Evolutionary conservation across 148 eudicot species (phyloP), one percentile per base, ranked within the genome.

Genomic region (Salicornia ramosissima): DNA sequence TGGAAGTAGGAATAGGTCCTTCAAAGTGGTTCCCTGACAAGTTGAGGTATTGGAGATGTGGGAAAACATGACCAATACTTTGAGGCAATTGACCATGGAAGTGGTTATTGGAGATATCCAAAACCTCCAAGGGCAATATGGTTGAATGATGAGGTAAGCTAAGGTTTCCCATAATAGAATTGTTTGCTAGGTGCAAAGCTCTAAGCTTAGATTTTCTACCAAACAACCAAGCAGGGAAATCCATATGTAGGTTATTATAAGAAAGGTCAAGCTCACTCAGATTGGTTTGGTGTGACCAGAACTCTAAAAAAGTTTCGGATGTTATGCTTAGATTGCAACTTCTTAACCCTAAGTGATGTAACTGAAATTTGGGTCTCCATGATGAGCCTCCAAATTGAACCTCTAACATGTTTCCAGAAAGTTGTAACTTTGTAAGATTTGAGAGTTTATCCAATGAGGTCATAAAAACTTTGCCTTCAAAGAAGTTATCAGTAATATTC

Each of bases 151-250:
- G 14, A 33, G 29, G 29, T 21, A 68, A 52, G 6, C 26, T 19
- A 2, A 65, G 54, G 11, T 26, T 16, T 22, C 69, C 56, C 24
- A 49, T 54, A 34, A 36, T 12, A 6, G 33, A 54, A 62, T 68
- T 68, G 49, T 66, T 65, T 46, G 31, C 33, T 12, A 66, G 25
- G 22, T 6, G 13, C 7, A 25, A 0, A 61, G 45, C 1, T n/a
- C 11, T 19, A 26, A 39, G 30, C 46, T 67, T 31, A 49, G 69
- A 36, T 34, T 1, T 67, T 10, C 15, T 26, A 1, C 22, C 10
- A 15, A 64, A 34, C 52, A 62, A 24, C 68, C 73, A 78, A 40
- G 49, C 15, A 11, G 81, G 81, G 47, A 78, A 72, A 0, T 24
- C 3, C 12, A 68, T 64, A n/a, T 0, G 31, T 0, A 72, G 6